Conservation (phyloP, 1,139 yeast species). For the Schizosaccharomyces versatilis region DNA sequence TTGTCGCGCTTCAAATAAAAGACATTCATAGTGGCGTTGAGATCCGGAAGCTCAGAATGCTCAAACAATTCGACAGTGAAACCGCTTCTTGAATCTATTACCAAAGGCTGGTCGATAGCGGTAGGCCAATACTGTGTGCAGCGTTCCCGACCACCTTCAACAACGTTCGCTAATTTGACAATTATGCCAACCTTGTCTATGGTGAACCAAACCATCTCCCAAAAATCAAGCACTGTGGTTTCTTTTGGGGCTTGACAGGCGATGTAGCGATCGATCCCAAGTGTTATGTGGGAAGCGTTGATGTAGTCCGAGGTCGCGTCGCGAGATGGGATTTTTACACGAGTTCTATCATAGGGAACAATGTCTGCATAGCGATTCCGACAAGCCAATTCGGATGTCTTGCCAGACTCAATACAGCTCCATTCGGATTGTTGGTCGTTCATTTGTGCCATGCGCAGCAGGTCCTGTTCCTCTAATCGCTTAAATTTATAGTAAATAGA, state of each 20-base stretch:
- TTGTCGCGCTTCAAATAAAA: background rate
- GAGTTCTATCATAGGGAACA: background rate
- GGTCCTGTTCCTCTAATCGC: background rate
- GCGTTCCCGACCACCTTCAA: background rate
- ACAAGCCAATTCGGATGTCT: background rate
- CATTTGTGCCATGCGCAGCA: background rate
- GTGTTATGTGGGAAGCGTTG: background rate
- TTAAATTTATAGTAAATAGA: background rate
- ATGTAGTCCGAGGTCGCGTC: background rate
- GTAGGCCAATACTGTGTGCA: background rate
- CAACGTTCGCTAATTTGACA: background rate
- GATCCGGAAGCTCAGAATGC: background rate
- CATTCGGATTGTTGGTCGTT: background rate
- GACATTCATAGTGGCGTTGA: background rate
- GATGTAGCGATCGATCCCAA: background rate
- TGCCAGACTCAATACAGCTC: background rate
- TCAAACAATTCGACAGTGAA: background rate
- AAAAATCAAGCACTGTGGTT: background rate
- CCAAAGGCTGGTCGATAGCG: background rate
- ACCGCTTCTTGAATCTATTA: background rate
- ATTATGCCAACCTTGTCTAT: background rate
- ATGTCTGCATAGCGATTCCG: background rate
- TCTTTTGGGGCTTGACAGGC: background rate
- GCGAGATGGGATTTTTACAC: background rate
- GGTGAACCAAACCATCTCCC: slow-evolving; percentile 1